Conservation (phyloP, 2,329 filamentous ascomycete genomes). For the Trichophyton mentagrophytes region DNA sequence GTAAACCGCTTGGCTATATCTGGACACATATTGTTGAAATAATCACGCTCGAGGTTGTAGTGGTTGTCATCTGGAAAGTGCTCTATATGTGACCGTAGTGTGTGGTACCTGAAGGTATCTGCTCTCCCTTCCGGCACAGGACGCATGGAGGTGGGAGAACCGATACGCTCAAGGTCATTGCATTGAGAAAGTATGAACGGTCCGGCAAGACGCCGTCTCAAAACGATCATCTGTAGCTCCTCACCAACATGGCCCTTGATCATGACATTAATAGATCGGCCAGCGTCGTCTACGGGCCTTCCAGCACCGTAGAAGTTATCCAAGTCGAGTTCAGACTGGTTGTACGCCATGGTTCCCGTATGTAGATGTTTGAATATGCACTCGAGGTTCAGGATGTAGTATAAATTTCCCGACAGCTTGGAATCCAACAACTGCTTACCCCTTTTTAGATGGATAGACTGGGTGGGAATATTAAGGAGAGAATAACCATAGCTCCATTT, state of each 20-base stretch:
- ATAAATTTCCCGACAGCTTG: not conserved
- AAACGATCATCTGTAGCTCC: not conserved
- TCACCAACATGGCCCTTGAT: not conserved
- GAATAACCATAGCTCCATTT: too few species aligned
- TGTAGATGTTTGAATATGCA: not conserved
- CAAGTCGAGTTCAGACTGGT: not conserved
- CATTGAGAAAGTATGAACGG: not conserved
- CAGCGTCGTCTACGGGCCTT: not conserved
- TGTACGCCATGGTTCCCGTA: not conserved
- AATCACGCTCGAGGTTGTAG: not conserved
- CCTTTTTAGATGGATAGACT: too few species aligned
- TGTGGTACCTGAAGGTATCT: not conserved
- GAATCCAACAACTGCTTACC: too few species aligned
- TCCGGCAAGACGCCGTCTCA: not conserved
- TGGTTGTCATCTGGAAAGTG: not conserved
- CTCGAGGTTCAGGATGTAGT: not conserved
- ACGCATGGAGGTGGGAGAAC: not conserved
- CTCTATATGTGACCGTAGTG: not conserved
- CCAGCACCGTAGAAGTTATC: not conserved
- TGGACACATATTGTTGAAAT: constrained; percentile 1
- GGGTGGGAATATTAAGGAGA: too few species aligned
- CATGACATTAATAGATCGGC: not conserved
- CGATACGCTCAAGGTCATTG: not conserved
- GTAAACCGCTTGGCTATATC: constrained; percentile 6
- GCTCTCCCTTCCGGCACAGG: not conserved